Conservation (phyloP, 2,329 filamentous ascomycete species). For the Colletotrichum musicola region DNA sequence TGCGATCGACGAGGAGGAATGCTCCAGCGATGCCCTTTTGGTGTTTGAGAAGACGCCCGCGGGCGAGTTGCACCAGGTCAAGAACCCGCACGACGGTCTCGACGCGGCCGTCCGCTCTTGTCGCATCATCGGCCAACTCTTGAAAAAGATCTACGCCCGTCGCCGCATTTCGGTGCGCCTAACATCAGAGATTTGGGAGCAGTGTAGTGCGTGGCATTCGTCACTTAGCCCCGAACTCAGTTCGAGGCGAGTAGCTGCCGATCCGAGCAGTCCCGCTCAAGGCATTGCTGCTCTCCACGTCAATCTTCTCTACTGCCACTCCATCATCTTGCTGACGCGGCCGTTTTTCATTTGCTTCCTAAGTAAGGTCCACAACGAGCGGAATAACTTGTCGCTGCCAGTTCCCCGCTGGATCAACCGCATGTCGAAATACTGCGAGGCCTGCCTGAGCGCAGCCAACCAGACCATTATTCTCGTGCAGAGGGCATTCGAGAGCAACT, state of each 20-base stretch:
- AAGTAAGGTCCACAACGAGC: constrained; percentile 53
- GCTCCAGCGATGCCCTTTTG: constrained; percentile 62
- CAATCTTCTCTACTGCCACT: constrained; percentile 73
- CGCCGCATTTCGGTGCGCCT: constrained; percentile 69
- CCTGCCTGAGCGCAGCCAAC: constrained; percentile 64
- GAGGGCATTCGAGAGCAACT: constrained; percentile 56
- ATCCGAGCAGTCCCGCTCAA: constrained; percentile 56
- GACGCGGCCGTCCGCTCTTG: constrained; percentile 70
- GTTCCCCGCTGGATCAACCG: constrained; percentile 39
- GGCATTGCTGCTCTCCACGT: constrained; percentile 72
- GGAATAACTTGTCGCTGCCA: constrained; percentile 42
- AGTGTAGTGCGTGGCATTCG: constrained; percentile 65
- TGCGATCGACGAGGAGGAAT: constrained; percentile 73
- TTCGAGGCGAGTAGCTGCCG: constrained; percentile 61
- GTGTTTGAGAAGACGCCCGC: constrained; percentile 37
- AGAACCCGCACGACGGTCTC: constrained; percentile 51
- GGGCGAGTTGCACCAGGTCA: constrained; percentile 28
- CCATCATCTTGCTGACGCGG: constrained; percentile 72
- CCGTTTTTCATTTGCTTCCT: constrained; percentile 74
- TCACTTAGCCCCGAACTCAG: constrained; percentile 62
- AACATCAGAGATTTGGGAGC: constrained; percentile 68
- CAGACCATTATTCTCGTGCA: constrained; percentile 63
- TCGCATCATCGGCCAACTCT: constrained; percentile 68
- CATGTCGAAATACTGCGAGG: constrained; percentile 54
- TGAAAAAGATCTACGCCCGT: constrained; percentile 71